phyloP scores from a whole-genome alignment of 2,329 filamentous ascomycete genomes.

The Fusarium pilosicola region DNA sequence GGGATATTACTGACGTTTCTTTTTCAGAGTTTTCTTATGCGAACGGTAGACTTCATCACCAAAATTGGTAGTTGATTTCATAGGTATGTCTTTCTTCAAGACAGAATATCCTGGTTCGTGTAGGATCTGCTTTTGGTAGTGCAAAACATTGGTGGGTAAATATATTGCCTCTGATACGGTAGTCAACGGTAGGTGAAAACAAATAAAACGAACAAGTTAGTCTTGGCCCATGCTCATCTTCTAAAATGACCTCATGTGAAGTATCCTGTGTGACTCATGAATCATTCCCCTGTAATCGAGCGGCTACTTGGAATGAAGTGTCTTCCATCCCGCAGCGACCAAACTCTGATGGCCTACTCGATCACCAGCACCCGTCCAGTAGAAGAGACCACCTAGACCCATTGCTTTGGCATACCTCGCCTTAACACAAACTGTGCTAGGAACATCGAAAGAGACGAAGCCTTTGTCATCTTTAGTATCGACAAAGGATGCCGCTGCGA shows the following conservation, averaged over 20 bases:
- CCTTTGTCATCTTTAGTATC: conserved; percentile 52
- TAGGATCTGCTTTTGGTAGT: not conserved
- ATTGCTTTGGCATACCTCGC: conserved; percentile 66
- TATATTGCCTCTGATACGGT: too few relatives aligned
- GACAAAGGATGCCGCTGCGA: conserved; percentile 68
- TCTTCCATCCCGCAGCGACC: conserved; percentile 68
- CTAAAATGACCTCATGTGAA: not conserved
- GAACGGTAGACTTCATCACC: not conserved
- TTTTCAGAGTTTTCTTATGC: not conserved
- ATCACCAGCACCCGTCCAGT: conserved; percentile 74
- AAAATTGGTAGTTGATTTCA: not conserved
- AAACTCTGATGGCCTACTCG: conserved; percentile 63
- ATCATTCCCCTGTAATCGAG: not conserved
- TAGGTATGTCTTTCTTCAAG: not conserved
- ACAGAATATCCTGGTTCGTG: not conserved
- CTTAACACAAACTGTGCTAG: conserved; percentile 68
- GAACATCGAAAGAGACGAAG: conserved; percentile 73
- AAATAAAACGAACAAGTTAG: not conserved
- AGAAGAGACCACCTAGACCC: conserved; percentile 71
- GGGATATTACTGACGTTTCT: not conserved
- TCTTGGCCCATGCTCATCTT: not conserved
- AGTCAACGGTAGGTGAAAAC: not conserved
- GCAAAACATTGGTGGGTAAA: not conserved
- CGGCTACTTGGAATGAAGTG: conserved; percentile 47
- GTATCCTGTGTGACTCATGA: not conserved